These are phyloP conservation scores for Pythium brachiatum DNA, from an alignment of 352 stramenopile species.

Conservation along the genomic window DNA sequence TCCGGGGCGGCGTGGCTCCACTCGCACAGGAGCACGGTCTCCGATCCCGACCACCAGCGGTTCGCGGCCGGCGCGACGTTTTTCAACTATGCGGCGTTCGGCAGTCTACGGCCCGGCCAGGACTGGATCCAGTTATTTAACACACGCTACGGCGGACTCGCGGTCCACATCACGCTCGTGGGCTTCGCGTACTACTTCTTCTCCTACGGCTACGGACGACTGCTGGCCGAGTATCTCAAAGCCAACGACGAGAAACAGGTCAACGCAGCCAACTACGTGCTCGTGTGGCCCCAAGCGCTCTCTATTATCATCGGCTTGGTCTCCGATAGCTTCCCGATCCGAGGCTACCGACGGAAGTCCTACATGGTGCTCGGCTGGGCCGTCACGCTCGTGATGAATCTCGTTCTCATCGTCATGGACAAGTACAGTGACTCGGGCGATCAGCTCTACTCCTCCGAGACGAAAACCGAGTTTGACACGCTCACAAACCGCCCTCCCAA, in stretches of 20 bases:
- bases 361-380: slow-evolving; percentile 71
- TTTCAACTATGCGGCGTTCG: slow-evolving; percentile 46
- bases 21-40: too few species aligned
- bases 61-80: slow-evolving; percentile 33
- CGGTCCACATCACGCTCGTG: slow-evolving; percentile 4
- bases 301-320: slow-evolving; percentile 73
- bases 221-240: slow-evolving; percentile 20
- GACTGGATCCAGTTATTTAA: slow-evolving; percentile 16
- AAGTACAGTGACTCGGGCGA: slow-evolving; percentile 6
- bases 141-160: slow-evolving; percentile 18
- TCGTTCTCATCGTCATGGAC: slow-evolving; percentile 9
- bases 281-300: slow-evolving; percentile 53
- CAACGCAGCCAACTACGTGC: slow-evolving; percentile 25
- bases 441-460: background rate
- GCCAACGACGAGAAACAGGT: slow-evolving; percentile 15
- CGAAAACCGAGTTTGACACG: background rate
- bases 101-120: slow-evolving; percentile 31
- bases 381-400: slow-evolving; percentile 14
- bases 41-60: background rate
- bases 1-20: too few species aligned
- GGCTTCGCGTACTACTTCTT: slow-evolving; percentile 25
- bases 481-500: background rate
- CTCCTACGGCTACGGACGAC: slow-evolving; percentile 9
- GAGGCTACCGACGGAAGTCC: slow-evolving; percentile 59
- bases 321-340: slow-evolving; percentile 61